A percentile compares a stretch with the other conserved stretches of the same genome.
These are phyloP conservation scores for Brassica cretica DNA, from an alignment of 345 rosid genomes.

Conservation along the genomic window DNA sequence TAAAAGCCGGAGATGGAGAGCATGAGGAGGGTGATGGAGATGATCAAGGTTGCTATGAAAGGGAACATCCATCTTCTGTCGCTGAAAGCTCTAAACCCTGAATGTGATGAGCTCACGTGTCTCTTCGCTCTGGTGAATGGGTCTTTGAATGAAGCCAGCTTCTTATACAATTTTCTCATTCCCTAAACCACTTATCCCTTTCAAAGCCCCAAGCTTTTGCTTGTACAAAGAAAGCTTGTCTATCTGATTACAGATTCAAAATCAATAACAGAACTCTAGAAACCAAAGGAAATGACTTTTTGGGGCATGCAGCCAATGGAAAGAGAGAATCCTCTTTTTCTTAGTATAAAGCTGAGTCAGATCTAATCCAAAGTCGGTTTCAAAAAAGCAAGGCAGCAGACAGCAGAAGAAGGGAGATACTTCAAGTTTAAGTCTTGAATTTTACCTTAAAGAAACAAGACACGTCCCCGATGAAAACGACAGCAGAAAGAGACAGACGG, in stretches of 20 bases:
- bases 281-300: conserved; percentile 8
- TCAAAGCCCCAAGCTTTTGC: conserved; percentile 14
- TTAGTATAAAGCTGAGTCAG: conserved; percentile 39
- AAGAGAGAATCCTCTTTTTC: conserved; percentile 11
- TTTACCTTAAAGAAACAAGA: conserved; percentile 43
- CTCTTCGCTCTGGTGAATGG: conserved; percentile 54
- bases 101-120: conserved; percentile 54
- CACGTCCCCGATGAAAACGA: conserved; percentile 10
- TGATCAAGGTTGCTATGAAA: conserved; percentile 70
- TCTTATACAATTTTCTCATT: conserved; percentile 52
- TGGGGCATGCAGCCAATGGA: conserved; percentile 29
- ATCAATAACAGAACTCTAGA: conserved; percentile 4
- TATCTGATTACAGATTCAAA: neutral
- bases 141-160: conserved; percentile 43
- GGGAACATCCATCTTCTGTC: conserved; percentile 88
- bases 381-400: too few relatives aligned
- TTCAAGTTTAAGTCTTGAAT: conserved; percentile 45
- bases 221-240: neutral
- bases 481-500: conserved; percentile 18
- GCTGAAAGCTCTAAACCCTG: conserved; percentile 53
- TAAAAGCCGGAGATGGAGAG: conserved; percentile 50
- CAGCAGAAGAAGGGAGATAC: conserved; percentile 15
- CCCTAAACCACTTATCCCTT: neutral
- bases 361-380: conserved; percentile 34
- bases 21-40: conserved; percentile 54